A percentile compares a stretch with the other conserved stretches of the same genome.
Conservation (phyloP, 805 yeast genomes). For the Teunomyces lycoperdinae region DNA sequence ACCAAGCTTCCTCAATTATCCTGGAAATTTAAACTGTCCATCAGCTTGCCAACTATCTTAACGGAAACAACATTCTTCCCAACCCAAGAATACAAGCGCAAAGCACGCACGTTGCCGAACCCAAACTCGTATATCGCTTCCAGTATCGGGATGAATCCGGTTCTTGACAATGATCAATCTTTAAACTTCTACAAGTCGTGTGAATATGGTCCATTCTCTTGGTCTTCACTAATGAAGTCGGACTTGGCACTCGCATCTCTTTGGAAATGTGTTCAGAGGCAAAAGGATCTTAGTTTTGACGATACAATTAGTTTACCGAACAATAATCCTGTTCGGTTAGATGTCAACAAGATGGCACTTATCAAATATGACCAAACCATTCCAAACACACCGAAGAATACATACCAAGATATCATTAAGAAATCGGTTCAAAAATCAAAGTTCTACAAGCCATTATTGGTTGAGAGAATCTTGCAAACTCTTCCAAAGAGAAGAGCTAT, state of each 20-base stretch:
- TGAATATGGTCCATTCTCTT: conserved; percentile 4
- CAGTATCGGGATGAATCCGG: not conserved
- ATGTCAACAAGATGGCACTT: conserved; percentile 6
- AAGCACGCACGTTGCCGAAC: not conserved
- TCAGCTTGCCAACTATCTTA: not conserved
- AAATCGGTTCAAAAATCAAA: conserved; percentile 5
- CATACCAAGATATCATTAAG: conserved; percentile 6
- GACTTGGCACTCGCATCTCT: conserved; percentile 5
- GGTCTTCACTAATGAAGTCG: conserved; percentile 6
- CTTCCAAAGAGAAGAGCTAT: conserved; percentile 28
- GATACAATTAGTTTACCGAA: conserved; percentile 2
- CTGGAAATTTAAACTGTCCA: not conserved
- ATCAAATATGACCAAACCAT: conserved; percentile 1
- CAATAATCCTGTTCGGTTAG: not conserved
- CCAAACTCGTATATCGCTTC: not conserved
- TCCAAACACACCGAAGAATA: not conserved
- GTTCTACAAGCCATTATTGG: conserved; percentile 3
- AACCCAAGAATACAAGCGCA: not conserved
- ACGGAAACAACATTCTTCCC: not conserved
- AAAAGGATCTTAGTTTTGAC: conserved; percentile 2
- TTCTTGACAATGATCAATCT: not conserved
- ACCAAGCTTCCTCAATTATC: not conserved
- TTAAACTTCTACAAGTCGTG: conserved; percentile 2
- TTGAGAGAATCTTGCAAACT: conserved; percentile 19
- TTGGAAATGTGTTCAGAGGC: conserved; percentile 2